These are phyloP conservation scores for Ambrosia hybrid DNA, from an alignment of 140 eudicot genomes.

Conservation along the genomic window DNA sequence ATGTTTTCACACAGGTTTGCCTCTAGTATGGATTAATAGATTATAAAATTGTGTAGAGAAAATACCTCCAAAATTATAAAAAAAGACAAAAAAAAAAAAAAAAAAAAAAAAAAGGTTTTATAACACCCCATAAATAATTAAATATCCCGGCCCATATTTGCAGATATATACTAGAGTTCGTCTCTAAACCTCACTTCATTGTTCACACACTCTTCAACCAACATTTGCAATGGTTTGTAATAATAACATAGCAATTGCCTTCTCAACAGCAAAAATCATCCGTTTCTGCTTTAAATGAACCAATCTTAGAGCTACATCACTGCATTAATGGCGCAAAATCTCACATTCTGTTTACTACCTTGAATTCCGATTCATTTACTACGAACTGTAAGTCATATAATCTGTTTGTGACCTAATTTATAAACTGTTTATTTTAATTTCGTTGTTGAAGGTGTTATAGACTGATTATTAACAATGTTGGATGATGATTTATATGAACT, in stretches of 20 bases:
- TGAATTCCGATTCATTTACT: conserved; percentile 3
- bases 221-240: conserved; percentile 5
- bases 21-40: too few species aligned
- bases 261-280: background rate
- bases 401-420: conserved; percentile 8
- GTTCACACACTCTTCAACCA: conserved; percentile 13
- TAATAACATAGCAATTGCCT: background rate
- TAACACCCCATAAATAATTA: too few species aligned
- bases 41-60: too few species aligned
- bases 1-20: too few species aligned
- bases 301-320: background rate
- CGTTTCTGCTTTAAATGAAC: conserved; percentile 9
- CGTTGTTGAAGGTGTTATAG: background rate
- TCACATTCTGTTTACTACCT: background rate
- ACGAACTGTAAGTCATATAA: background rate
- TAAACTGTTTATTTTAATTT: background rate
- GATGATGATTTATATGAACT: background rate
- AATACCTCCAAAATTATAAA: too few species aligned
- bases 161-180: too few species aligned
- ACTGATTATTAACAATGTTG: background rate
- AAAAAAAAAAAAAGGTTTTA: too few species aligned
- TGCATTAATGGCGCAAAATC: conserved; percentile 16
- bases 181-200: too few species aligned
- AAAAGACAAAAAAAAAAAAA: too few species aligned
- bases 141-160: too few species aligned